These are phyloP conservation scores for Litsea cubeba DNA, from an alignment of 164 flowering plant species.

Conservation along the genomic window DNA sequence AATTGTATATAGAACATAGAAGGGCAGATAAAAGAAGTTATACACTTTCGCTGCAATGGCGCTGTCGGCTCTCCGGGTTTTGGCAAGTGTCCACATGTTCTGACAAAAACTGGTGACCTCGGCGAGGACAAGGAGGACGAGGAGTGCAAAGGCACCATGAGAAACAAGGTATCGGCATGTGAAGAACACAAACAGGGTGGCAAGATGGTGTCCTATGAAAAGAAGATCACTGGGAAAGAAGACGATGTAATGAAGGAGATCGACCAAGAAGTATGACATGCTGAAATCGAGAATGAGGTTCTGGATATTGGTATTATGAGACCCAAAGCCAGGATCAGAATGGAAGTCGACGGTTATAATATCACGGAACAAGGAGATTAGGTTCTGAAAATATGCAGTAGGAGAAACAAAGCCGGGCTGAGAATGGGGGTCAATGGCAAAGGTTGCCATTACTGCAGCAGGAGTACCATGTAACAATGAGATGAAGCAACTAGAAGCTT, in stretches of 20 bases:
- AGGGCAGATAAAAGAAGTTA: conserved; percentile 50
- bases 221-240: conserved; percentile 68
- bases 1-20: conserved; percentile 56
- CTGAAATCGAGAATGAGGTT: conserved; percentile 67
- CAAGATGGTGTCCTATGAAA: conserved; percentile 86
- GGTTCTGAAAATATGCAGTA: conserved; percentile 46
- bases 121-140: conserved; percentile 59
- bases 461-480: conserved; percentile 84
- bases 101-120: conserved; percentile 83
- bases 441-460: conserved; percentile 48
- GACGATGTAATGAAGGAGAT: conserved; percentile 60
- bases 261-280: conserved; percentile 69
- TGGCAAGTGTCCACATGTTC: conserved; percentile 85
- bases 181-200: conserved; percentile 72
- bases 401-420: conserved; percentile 38
- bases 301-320: conserved; percentile 52
- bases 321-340: conserved; percentile 36
- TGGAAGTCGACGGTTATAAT: conserved; percentile 30
- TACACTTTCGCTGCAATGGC: conserved; percentile 42
- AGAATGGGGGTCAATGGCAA: conserved; percentile 23
- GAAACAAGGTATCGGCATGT: conserved; percentile 68
- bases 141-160: conserved; percentile 63
- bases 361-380: conserved; percentile 57
- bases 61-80: conserved; percentile 34
- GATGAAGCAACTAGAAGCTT: conserved; percentile 76